Base-by-base conservation (phyloP, 257 asterid species). In the Solanum pinnatisectum region DNA sequence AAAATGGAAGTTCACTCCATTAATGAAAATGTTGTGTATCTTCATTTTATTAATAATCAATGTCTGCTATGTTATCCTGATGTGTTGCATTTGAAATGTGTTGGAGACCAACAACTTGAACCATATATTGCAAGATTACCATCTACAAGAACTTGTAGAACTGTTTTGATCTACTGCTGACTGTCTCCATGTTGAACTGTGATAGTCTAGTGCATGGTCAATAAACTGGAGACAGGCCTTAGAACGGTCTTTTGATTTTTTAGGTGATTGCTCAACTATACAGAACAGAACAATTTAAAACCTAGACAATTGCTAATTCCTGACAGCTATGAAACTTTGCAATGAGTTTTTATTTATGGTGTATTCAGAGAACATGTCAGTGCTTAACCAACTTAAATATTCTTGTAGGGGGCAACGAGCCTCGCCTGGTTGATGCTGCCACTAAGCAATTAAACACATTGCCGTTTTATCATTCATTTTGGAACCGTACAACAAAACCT, bases 401-500 rank as follows among this genome's bases (percentile, higher is more conserved):
- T 88, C n/a, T 68, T 73, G 67, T 68, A 96, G 99, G 99, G 86
- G 99, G 99, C 20, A 97, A 81, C 83, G 99, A 97, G 88, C 96
- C 99, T 84, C 95, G 99, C 33, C 98, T 97, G 71, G 94, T 94
- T 87, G 98, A 85, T 67, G 99, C 99, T 87, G 99, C 99, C n/a
- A 89, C 90, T 39, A 94, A 90, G 86, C 99, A 97, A 90, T 94
- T 97, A 39, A 97, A 94, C 40, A 96, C 93, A 40, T 93, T 97
- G 91, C 99, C 99, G 2, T 97, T 97, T 92, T 96, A 97, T 90
- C 99, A 97, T 91, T 96, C 98, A 49, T 97, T 97, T 87, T 97
- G 99, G 99, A 97, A 97, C 88, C 96, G 99, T 83, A 96, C 99
- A 16, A 97, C 99, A 79, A 94, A 92, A 88, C 99, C 99, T 32